Evolutionary conservation across 2,329 filamentous ascomycete species (phyloP), one percentile per base, ranked within the genome.

Genomic region (Didymella pomorum): DNA sequence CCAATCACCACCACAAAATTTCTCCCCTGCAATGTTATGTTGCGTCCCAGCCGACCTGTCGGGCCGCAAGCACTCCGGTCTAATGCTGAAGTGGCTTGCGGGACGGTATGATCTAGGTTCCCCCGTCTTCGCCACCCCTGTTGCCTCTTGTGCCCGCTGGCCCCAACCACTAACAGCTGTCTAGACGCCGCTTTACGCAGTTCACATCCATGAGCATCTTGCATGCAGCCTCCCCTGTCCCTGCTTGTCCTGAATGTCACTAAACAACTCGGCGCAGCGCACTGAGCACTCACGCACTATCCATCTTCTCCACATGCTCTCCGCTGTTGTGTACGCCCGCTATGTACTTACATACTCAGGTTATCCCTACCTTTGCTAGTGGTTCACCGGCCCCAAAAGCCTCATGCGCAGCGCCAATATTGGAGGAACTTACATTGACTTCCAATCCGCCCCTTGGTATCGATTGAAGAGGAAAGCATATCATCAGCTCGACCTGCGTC

Each of bases 241-340:
- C 62, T 72, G 72, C 58, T 51, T 31, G 51, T 61, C 56, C 65
- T 66, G 57, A 52, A 63, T 63, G 65, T 62, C 62, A 66, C 66
- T 69, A 64, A 61, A 29, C 61, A 35, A 35, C 60, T 63, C 59
- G 63, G 66, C 67, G 69, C 64, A 63, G 69, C 66, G 67, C 69
- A 67, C 67, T 67, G 69, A 65, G 69, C 71, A 72, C 71, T 70
- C 67, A 70, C 67, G 68, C 71, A 72, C 71, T 70, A 68, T 70
- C 67, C 69, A 65, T 66, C 66, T 63, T 72, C 72, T 74, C 72
- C 74, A 76, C 73, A 75, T 68, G 67, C 71, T 70, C 68, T 71
- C 64, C 68, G 66, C 67, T 69, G 62, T 64, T 62, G 64, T 72
- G 64, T 68, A 68, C 63, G 63, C 65, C 57, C 60, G 64, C 63